phyloP scores from a whole-genome alignment of 1,139 yeast species.

The Debaryomycetaceae sp. region DNA sequence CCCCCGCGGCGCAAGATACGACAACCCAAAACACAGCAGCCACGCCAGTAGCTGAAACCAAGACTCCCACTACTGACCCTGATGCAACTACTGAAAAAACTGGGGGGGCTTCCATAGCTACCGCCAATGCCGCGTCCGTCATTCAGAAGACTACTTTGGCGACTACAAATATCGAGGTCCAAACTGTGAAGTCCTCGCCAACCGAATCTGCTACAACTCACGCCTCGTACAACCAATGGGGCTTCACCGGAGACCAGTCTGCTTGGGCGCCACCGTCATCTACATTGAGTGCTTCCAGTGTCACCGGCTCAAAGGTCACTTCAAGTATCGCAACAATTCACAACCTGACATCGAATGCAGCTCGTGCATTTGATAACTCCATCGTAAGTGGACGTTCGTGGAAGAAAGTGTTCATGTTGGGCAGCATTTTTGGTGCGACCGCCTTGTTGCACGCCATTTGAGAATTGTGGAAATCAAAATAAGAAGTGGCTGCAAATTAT shows the following conservation, averaged over 20 bases:
- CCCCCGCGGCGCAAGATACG: too few species aligned
- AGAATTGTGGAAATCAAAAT: slow-evolving; percentile 1
- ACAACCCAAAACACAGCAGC: too few species aligned
- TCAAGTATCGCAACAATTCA: slow-evolving; percentile 11
- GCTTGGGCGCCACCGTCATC: slow-evolving; percentile 25
- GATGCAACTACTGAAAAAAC: too few species aligned
- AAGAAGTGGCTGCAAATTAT: not conserved
- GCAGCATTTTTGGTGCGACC: slow-evolving; percentile 17
- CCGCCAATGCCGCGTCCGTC: too few species aligned
- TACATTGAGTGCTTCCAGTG: slow-evolving; percentile 12
- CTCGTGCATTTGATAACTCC: too few species aligned
- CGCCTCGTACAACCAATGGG: slow-evolving; percentile 38
- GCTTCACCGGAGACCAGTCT: slow-evolving; percentile 40
- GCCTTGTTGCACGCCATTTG: slow-evolving; percentile 17
- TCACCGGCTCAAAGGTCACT: slow-evolving; percentile 13
- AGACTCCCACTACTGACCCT: too few species aligned
- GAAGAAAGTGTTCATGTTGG: slow-evolving; percentile 17
- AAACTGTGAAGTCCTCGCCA: too few species aligned
- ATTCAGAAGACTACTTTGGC: too few species aligned
- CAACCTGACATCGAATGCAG: slow-evolving; percentile 19
- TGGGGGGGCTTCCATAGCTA: too few species aligned
- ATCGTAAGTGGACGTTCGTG: slow-evolving; percentile 16
- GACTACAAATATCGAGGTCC: too few species aligned
- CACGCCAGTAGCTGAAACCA: too few species aligned
- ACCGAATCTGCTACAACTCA: slow-evolving; percentile 10